phyloP scores from a whole-genome alignment of 1,284 basidiomycete genomes.

The Marasmius sp. region DNA sequence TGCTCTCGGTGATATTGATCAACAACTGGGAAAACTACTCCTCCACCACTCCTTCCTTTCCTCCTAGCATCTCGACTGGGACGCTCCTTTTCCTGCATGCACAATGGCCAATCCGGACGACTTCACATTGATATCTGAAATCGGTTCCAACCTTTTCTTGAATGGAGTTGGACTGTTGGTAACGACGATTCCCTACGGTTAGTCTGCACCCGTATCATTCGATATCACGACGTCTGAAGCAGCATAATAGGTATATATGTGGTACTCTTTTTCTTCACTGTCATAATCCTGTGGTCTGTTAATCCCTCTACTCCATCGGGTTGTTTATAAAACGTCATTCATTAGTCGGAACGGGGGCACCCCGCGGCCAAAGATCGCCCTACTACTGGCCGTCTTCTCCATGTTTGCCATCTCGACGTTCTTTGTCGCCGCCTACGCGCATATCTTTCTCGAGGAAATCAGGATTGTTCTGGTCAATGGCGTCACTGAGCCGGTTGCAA shows the following conservation, averaged over 20 bases:
- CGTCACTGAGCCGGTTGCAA: neutral
- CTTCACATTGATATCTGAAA: neutral
- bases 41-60: no score
- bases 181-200: neutral
- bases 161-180: neutral
- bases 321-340: neutral
- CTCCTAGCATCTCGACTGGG: no score
- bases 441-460: neutral
- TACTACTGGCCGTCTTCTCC: neutral
- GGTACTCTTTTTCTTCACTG: neutral
- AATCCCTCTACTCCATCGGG: no score
- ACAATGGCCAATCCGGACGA: neutral
- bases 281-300: neutral
- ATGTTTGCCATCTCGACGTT: neutral
- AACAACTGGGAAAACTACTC: no score
- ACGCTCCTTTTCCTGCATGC: no score
- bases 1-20: no score
- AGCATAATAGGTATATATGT: neutral
- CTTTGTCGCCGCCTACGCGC: neutral
- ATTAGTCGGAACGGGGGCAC: neutral
- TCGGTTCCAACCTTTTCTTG: neutral
- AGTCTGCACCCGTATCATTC: neutral
- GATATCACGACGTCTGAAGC: no score
- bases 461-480: neutral
- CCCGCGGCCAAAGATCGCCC: no score